A percentile compares a stretch with the other conserved stretches of the same genome.
These are phyloP conservation scores for Beta macrorhiza DNA, from an alignment of 179 eudicot species.

Conservation along the genomic window DNA sequence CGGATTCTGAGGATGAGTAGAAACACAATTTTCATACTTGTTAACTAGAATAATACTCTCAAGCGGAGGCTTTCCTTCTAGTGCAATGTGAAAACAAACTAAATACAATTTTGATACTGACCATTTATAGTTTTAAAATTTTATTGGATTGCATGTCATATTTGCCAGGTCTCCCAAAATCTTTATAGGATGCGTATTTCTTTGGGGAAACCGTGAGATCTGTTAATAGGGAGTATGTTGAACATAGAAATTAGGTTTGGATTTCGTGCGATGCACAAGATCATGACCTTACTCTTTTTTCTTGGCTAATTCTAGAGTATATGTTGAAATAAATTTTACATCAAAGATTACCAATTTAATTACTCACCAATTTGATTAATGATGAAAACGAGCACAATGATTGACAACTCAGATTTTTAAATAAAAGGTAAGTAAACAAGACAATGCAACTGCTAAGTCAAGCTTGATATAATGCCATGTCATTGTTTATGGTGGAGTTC, in stretches of 20 bases:
- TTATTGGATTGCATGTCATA: not conserved
- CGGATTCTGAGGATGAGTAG: slow-evolving; percentile 52
- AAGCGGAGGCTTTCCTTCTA: not conserved
- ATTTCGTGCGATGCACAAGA: no score
- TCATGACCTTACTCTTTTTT: no score
- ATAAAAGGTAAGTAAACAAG: no score
- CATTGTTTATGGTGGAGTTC: no score
- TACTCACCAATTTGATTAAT: no score
- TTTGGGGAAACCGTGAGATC: not conserved
- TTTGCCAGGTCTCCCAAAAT: not conserved
- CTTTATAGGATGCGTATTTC: not conserved
- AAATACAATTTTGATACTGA: slow-evolving; percentile 25
- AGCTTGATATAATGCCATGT: no score
- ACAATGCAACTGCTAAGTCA: no score
- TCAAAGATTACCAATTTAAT: no score
- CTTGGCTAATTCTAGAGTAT: no score
- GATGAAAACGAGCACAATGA: no score
- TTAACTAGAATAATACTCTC: slow-evolving; percentile 28
- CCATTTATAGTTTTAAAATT: not conserved
- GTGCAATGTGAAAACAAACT: slow-evolving; percentile 16
- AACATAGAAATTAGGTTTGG: not conserved
- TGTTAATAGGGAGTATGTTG: not conserved
- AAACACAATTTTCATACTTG: slow-evolving; percentile 10
- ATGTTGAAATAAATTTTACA: no score
- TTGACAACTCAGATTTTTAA: no score